Conservation (phyloP, 164 flowering plant species). For the Kingdonia uniflora region DNA sequence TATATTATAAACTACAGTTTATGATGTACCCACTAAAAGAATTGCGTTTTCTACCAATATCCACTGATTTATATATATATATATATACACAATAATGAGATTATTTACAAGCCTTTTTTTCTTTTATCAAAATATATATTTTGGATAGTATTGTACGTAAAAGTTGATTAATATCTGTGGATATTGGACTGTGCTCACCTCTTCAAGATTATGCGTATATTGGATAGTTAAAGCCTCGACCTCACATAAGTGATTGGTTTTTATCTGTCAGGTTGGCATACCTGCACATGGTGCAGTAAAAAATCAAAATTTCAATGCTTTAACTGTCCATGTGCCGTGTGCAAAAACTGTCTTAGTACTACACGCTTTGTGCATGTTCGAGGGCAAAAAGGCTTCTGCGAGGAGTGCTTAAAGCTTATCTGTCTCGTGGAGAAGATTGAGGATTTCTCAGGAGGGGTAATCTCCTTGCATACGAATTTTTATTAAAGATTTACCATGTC, state of each 20-base stretch:
- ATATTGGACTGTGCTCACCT: neutral
- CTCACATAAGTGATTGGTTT: too few relatives aligned
- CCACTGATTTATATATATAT: neutral
- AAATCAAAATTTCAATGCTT: slow-evolving; percentile 43
- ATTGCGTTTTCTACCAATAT: neutral
- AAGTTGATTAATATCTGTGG: neutral
- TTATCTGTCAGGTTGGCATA: slow-evolving; percentile 51
- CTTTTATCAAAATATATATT: too few relatives aligned
- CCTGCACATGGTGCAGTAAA: slow-evolving; percentile 47
- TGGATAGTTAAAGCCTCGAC: neutral
- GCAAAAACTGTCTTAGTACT: slow-evolving; percentile 30
- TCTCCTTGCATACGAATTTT: slow-evolving; percentile 2
- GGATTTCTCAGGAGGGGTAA: slow-evolving; percentile 67
- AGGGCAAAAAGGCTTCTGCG: slow-evolving; percentile 53
- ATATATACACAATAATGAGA: too few relatives aligned
- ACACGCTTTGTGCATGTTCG: slow-evolving; percentile 38
- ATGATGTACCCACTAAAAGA: neutral
- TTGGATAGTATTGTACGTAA: neutral
- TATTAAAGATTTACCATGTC: neutral
- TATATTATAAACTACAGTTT: too few relatives aligned
- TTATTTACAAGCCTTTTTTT: too few relatives aligned
- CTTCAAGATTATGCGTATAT: neutral
- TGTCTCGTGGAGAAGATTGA: slow-evolving; percentile 43
- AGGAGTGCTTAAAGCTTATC: slow-evolving; percentile 45
- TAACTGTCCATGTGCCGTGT: slow-evolving; percentile 55